A percentile compares a stretch with the other conserved stretches of the same genome.
Conservation (phyloP, 1,284 basidiomycete genomes). For the Athelia sp. region DNA sequence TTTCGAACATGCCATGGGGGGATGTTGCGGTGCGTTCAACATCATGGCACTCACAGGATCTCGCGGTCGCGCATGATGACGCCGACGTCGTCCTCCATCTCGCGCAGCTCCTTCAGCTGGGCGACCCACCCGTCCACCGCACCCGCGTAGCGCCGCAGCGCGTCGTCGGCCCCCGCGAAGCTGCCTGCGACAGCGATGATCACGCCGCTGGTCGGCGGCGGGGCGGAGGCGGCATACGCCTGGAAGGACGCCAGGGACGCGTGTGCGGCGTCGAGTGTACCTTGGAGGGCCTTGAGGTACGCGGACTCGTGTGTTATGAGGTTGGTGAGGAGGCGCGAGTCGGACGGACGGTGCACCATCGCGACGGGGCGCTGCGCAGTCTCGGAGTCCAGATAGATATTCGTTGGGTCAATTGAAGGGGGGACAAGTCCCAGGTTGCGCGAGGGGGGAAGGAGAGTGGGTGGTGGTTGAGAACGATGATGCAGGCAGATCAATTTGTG, state of each 20-base stretch:
- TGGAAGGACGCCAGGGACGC: conserved; percentile 62
- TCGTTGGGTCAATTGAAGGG: too few relatives aligned
- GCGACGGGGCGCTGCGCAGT: background rate
- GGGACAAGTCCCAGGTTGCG: too few relatives aligned
- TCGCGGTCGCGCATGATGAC: conserved; percentile 69
- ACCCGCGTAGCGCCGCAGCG: conserved; percentile 51
- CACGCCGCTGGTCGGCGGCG: conserved; percentile 49
- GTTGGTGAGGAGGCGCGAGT: conserved; percentile 51
- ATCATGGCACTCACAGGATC: conserved; percentile 57
- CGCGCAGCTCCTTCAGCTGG: conserved; percentile 51
- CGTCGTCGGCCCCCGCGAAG: conserved; percentile 62
- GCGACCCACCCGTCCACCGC: conserved; percentile 64
- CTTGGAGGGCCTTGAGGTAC: conserved; percentile 53
- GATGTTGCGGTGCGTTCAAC: background rate
- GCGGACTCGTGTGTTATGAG: conserved; percentile 68
- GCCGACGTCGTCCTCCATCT: conserved; percentile 65
- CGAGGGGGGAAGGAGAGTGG: too few relatives aligned
- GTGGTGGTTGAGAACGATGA: too few relatives aligned
- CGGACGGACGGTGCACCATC: background rate
- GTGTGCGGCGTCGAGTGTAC: conserved; percentile 48
- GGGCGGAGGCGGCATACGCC: conserved; percentile 66
- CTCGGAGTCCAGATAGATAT: too few relatives aligned
- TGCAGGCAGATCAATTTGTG: too few relatives aligned
- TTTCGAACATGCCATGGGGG: background rate
- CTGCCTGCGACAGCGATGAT: conserved; percentile 56